phyloP scores from a whole-genome alignment of 1,139 yeast genomes.

The Wickerhamiella pararugosa region DNA sequence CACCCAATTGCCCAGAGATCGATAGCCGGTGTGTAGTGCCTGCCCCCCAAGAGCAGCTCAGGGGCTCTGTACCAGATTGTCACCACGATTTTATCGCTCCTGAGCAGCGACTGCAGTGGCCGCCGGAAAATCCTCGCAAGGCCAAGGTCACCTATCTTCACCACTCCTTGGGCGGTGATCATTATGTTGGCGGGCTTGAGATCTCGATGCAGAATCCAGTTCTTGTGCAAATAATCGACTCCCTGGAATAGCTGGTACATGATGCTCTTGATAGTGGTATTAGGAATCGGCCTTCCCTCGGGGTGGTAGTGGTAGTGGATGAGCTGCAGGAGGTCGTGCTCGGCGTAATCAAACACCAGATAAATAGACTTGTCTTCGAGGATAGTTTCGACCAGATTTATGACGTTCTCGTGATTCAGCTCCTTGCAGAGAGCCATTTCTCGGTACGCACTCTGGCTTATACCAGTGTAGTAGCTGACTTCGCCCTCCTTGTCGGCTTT shows the following conservation, averaged over 20 bases:
- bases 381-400: constrained; percentile 69
- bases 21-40: constrained; percentile 90
- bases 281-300: constrained; percentile 63
- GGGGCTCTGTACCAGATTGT: constrained; percentile 99
- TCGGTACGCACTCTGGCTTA: constrained; percentile 89
- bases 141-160: constrained; percentile 93
- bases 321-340: constrained; percentile 83
- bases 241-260: constrained; percentile 90
- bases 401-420: constrained; percentile 61
- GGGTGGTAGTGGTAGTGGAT: constrained; percentile 92
- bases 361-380: constrained; percentile 81
- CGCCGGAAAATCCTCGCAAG: constrained; percentile 81
- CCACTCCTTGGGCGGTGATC: constrained; percentile 81
- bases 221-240: constrained; percentile 78
- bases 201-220: constrained; percentile 93
- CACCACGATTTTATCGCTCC: constrained; percentile 95
- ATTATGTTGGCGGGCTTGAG: constrained; percentile 95
- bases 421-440: constrained; percentile 95
- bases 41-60: constrained; percentile 73
- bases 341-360: constrained; percentile 92
- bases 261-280: constrained; percentile 61
- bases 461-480: constrained; percentile 78
- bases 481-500: constrained; percentile 92
- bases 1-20: constrained; percentile 98
- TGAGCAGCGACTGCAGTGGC: constrained; percentile 74